Percentiles rank a stretch among this genome's conserved stretches.
These are phyloP conservation scores for Quercus lobata DNA, from an alignment of 331 rosid genomes.

Conservation along the genomic window DNA sequence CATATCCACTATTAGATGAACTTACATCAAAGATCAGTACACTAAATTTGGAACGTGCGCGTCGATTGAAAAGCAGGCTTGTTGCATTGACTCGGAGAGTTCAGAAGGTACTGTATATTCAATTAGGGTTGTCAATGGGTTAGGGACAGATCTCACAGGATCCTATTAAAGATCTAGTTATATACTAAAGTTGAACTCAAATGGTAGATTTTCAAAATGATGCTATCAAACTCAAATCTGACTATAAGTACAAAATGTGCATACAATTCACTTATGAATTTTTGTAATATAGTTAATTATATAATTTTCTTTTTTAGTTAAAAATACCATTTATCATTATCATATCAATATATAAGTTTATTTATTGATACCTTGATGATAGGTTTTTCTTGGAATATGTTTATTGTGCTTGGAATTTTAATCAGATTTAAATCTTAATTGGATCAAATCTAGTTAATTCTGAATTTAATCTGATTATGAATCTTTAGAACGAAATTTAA, in stretches of 20 bases:
- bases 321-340: too few relatives aligned
- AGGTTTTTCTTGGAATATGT: not conserved
- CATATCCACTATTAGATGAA: conserved; percentile 90
- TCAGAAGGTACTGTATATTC: conserved; percentile 67
- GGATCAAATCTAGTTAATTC: not conserved
- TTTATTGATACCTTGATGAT: too few relatives aligned
- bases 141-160: not conserved
- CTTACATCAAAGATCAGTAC: conserved; percentile 98
- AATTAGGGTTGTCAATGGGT: not conserved
- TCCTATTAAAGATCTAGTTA: not conserved
- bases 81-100: conserved; percentile 98
- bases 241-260: not conserved
- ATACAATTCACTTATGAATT: not conserved
- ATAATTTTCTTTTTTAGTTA: not conserved
- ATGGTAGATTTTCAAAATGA: not conserved
- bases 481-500: not conserved
- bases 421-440: not conserved
- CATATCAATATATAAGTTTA: too few relatives aligned
- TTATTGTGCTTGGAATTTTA: not conserved
- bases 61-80: conserved; percentile 96
- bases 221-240: not conserved
- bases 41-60: conserved; percentile 93
- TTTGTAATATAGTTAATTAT: not conserved
- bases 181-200: not conserved
- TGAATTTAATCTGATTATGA: not conserved